Evolutionary conservation across 805 yeast species (phyloP).

Genomic region (Pichia kluyveri): DNA sequence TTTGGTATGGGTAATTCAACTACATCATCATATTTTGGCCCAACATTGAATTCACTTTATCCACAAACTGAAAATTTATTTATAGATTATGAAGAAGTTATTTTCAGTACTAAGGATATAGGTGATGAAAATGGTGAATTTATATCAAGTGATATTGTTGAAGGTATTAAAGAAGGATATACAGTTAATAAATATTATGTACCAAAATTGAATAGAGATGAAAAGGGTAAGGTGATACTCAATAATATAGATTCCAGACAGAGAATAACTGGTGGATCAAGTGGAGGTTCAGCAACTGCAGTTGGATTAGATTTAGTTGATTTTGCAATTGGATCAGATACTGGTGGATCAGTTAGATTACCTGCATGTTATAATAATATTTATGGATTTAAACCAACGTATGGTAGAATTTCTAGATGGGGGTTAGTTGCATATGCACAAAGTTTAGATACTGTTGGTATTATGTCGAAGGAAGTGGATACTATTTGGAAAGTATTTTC

Average conservation of each 20-base stretch:
- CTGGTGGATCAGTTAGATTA: constrained; percentile 92
- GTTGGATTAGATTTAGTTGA: constrained; percentile 66
- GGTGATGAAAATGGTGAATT: background rate
- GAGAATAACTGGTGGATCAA: constrained; percentile 77
- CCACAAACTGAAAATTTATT: constrained; percentile 15
- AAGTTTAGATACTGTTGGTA: constrained; percentile 89
- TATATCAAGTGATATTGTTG: constrained; percentile 2
- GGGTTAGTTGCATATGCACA: constrained; percentile 94
- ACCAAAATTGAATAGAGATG: constrained; percentile 9
- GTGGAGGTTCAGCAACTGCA: constrained; percentile 94
- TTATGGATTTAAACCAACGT: constrained; percentile 86
- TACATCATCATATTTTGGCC: constrained; percentile 45
- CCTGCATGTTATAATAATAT: constrained; percentile 87
- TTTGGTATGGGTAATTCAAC: constrained; percentile 93
- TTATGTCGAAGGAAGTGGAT: constrained; percentile 45
- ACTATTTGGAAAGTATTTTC: constrained; percentile 40
- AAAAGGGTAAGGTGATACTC: background rate
- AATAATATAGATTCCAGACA: constrained; percentile 1
- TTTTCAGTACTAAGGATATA: constrained; percentile 17
- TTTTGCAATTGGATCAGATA: constrained; percentile 86
- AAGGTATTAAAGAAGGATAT: background rate
- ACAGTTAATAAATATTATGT: constrained; percentile 9
- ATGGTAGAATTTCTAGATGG: constrained; percentile 85
- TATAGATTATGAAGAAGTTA: constrained; percentile 16
- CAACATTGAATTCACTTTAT: constrained; percentile 44